Percentiles rank a stretch among this genome's conserved stretches.
phyloP scores from a whole-genome alignment of 176 grass and related monocot genomes.

The Aegilops bicornis region DNA sequence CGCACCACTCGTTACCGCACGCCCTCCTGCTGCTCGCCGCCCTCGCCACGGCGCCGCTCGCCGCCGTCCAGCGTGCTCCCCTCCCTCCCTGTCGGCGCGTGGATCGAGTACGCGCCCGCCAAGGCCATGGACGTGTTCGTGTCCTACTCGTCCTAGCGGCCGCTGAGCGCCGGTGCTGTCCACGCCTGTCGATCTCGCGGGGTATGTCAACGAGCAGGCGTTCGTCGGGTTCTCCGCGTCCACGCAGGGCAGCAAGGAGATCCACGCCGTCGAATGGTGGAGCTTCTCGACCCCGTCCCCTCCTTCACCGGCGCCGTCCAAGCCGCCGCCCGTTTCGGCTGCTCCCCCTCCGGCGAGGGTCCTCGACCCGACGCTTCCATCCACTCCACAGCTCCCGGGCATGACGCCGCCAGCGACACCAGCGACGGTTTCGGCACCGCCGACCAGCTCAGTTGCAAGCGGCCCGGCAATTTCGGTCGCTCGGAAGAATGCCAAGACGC shows the following conservation, averaged over 20 bases:
- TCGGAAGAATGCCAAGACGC: constrained; percentile 5
- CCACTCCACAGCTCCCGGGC: neutral
- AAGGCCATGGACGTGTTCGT: constrained; percentile 58
- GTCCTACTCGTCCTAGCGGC: constrained; percentile 53
- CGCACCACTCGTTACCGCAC: no score
- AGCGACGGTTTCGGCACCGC: neutral
- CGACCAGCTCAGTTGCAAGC: constrained; percentile 45
- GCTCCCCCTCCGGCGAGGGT: neutral
- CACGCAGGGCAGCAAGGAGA: constrained; percentile 90
- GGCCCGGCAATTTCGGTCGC: constrained; percentile 16
- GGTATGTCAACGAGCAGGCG: constrained; percentile 34
- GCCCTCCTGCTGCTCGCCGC: no score
- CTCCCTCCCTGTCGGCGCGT: constrained; percentile 10
- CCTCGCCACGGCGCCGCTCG: no score
- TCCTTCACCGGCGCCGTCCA: neutral
- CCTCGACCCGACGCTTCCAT: constrained; percentile 18
- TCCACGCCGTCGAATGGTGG: constrained; percentile 94
- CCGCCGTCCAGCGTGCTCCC: no score
- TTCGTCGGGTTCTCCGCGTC: constrained; percentile 78
- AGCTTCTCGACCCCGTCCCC: constrained; percentile 59
- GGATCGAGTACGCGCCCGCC: constrained; percentile 59
- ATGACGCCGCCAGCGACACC: constrained; percentile 9
- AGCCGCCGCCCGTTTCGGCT: neutral
- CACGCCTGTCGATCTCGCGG: constrained; percentile 46
- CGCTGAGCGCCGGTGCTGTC: constrained; percentile 45